Base-by-base conservation (phyloP, 345 rosid species). In the Eucalyptus pauciflora region DNA sequence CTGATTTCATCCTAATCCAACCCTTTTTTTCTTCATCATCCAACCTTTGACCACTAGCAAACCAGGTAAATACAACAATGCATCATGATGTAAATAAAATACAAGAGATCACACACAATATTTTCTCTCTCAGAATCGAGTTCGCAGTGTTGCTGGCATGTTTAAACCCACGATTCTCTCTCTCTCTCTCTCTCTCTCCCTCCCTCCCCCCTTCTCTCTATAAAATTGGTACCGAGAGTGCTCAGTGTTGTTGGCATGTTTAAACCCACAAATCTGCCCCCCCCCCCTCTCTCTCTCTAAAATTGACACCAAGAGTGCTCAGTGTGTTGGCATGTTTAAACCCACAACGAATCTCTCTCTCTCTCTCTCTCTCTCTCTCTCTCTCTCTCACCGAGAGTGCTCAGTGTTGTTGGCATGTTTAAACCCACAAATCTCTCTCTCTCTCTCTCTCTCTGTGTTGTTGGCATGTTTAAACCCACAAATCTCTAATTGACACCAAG, bases 1-100 rank as follows among this genome's bases (percentile, higher is more conserved):
- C 91, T 92, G 54, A 89, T 92, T 91, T 91, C 91, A 79, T 88
- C 91, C 89, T 90, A 60, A 91, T 89, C 87, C 85, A 58, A 43
- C 24, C 69, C 86, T 52, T 29, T 83, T 69, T 69, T 8, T 7
- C 45, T 13, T 33, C 45, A 69, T 69, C 45, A 10, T 69, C 45
- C 80, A 69, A 69, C 17, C 45, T 9, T 33, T 33, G 24, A 91
- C 31, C 58, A n/a, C 48, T 58, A 88, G 87, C 76, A 89, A 69
- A 69, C 86, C 87, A 69, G 87, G 85, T 87, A 88, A 37, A 69
- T 52, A 37, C 49, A 67, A 62, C 60, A 51, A 86, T n/a, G 45
- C 43, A 33, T 69, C 81, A 69, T 13, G 1, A 69, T 33, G 81
- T 69, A 69, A 69, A 37, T 33, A 69, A 17, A 69, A 69, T 69